phyloP scores from a whole-genome alignment of 1,284 basidiomycete species.

The Tausonia pullulans region DNA sequence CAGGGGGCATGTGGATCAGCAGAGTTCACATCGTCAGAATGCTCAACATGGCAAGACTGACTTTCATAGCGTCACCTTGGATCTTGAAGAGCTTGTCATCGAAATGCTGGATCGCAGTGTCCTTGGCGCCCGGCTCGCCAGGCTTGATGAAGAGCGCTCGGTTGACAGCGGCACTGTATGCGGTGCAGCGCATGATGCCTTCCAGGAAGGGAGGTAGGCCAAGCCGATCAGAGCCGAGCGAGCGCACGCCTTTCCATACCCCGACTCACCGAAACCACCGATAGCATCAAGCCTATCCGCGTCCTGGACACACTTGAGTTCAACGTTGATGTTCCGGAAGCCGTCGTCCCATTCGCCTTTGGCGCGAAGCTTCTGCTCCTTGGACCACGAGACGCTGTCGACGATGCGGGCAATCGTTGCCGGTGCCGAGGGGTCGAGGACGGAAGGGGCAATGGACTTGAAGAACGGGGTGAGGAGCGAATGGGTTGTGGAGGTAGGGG shows the following conservation, averaged over 20 bases:
- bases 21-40: slow-evolving; percentile 17
- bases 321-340: slow-evolving; percentile 66
- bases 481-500: slow-evolving; percentile 19
- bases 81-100: slow-evolving; percentile 75
- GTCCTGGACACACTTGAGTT: slow-evolving; percentile 85
- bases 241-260: not conserved
- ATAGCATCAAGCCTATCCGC: slow-evolving; percentile 87
- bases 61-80: slow-evolving; percentile 52
- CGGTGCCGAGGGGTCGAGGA: not conserved
- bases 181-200: slow-evolving; percentile 78
- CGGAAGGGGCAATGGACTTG: not conserved
- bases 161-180: slow-evolving; percentile 60
- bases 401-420: slow-evolving; percentile 42
- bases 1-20: not conserved
- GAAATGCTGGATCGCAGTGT: slow-evolving; percentile 69
- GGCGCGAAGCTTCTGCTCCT: slow-evolving; percentile 58
- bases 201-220: not conserved
- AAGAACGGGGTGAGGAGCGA: slow-evolving; percentile 23
- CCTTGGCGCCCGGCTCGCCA: slow-evolving; percentile 40
- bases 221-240: not conserved
- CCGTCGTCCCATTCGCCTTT: slow-evolving; percentile 43
- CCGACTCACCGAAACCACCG: slow-evolving; percentile 63
- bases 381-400: slow-evolving; percentile 75
- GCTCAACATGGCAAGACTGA: slow-evolving; percentile 19
- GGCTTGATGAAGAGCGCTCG: slow-evolving; percentile 53